Evolutionary conservation across 176 grass and related monocot genomes (phyloP).

Genomic region (Microstegium vimineum): DNA sequence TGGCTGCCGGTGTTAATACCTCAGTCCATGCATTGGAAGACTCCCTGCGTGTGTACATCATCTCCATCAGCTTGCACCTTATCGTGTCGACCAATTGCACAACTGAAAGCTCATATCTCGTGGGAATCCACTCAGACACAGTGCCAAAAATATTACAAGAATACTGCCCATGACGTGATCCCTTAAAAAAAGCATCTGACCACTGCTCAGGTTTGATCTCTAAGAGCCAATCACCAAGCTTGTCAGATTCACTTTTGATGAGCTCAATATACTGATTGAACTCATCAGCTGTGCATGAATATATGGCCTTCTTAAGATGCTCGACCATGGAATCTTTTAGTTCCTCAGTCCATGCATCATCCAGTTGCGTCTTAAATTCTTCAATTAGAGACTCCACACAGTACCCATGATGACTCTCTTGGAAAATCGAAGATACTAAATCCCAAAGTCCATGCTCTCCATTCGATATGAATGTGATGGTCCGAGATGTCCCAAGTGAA

Average conservation of each 20-base stretch:
- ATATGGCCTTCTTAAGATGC: conserved; percentile 66
- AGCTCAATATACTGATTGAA: conserved; percentile 67
- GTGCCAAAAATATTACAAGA: conserved; percentile 58
- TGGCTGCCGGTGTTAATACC: conserved; percentile 55
- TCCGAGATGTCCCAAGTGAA: conserved; percentile 40
- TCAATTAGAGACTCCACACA: conserved; percentile 67
- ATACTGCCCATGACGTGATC: conserved; percentile 63
- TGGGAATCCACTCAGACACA: conserved; percentile 66
- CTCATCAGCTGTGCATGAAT: conserved; percentile 72
- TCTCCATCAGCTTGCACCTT: conserved; percentile 91
- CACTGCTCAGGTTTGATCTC: conserved; percentile 82
- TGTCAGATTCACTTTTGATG: conserved; percentile 69
- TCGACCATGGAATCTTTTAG: conserved; percentile 67
- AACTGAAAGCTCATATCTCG: conserved; percentile 77
- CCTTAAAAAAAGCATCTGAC: conserved; percentile 94
- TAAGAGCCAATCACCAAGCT: conserved; percentile 84
- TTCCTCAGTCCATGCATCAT: conserved; percentile 76
- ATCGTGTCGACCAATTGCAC: conserved; percentile 84
- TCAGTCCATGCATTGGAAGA: conserved; percentile 69
- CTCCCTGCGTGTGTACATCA: conserved; percentile 77
- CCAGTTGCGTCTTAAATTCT: conserved; percentile 71
- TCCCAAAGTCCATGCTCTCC: conserved; percentile 79
- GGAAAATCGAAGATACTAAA: conserved; percentile 61
- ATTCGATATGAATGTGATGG: conserved; percentile 84
- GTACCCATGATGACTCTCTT: conserved; percentile 72